Evolutionary conservation across 768 basidiomycete genomes (phyloP).

Genomic region (Tulasnella sp.): DNA sequence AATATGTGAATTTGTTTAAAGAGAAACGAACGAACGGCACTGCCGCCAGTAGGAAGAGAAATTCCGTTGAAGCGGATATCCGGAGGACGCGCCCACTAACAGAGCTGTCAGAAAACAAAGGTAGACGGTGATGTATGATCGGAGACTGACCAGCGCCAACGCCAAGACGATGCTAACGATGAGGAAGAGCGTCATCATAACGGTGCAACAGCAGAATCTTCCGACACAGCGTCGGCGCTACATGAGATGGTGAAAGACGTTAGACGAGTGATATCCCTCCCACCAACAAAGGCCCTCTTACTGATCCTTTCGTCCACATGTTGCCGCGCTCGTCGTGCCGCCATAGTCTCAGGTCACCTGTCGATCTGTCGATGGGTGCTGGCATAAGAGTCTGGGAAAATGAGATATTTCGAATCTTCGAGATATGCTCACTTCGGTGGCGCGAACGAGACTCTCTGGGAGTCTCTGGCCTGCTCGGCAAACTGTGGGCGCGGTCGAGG

Average conservation of each 20-base stretch:
- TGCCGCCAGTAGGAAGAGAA: constrained; percentile 40
- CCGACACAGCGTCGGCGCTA: constrained; percentile 51
- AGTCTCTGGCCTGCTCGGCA: neutral
- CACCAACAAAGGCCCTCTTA: constrained; percentile 8
- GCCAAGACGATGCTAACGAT: constrained; percentile 61
- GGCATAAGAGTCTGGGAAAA: neutral
- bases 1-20: neutral
- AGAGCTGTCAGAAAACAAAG: constrained; percentile 8
- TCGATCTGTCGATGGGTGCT: constrained; percentile 27
- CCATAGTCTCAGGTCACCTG: constrained; percentile 33
- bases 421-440: constrained; percentile 19
- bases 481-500: neutral
- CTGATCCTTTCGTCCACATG: constrained; percentile 58
- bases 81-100: constrained; percentile 74
- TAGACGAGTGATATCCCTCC: neutral
- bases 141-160: constrained; percentile 56
- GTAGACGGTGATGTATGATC: neutral
- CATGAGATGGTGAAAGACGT: neutral
- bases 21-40: constrained; percentile 42
- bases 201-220: constrained; percentile 70
- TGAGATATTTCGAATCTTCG: neutral
- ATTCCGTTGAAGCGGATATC: constrained; percentile 56
- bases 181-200: constrained; percentile 62
- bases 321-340: constrained; percentile 56
- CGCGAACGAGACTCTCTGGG: constrained; percentile 14